Conservation (phyloP, 805 yeast genomes). For the Sugiyamaella chiloensis region DNA sequence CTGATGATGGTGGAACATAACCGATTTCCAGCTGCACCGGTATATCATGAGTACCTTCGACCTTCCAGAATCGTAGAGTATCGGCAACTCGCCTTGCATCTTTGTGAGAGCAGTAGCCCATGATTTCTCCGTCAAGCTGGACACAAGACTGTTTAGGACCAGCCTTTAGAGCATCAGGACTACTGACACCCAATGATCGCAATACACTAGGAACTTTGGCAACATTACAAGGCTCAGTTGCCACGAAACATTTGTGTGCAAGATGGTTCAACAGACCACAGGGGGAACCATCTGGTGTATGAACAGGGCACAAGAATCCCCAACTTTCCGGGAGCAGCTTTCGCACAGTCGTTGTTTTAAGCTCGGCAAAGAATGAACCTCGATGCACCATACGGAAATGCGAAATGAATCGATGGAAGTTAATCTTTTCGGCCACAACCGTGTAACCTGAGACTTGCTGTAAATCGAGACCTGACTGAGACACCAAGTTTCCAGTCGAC, state of each 20-base stretch:
- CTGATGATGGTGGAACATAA: conserved; percentile 89
- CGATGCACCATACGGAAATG: conserved; percentile 99
- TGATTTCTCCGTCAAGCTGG: conserved; percentile 85
- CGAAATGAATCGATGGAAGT: conserved; percentile 94
- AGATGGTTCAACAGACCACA: conserved; percentile 97
- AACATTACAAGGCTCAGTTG: conserved; percentile 74
- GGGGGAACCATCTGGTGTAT: conserved; percentile 99
- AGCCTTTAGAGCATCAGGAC: conserved; percentile 73
- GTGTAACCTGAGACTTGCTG: conserved; percentile 98
- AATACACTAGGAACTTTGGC: conserved; percentile 64
- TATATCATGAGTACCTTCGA: conserved; percentile 70
- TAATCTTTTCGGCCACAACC: conserved; percentile 97
- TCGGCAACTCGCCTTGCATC: conserved; percentile 85
- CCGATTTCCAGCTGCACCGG: conserved; percentile 91
- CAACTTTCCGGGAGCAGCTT: conserved; percentile 95
- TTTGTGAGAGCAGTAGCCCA: conserved; percentile 92
- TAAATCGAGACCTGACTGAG: conserved; percentile 94
- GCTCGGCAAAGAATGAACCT: conserved; percentile 98
- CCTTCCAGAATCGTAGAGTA: conserved; percentile 89
- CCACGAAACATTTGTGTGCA: conserved; percentile 88
- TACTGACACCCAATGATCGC: conserved; percentile 65
- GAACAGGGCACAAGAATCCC: conserved; percentile 99
- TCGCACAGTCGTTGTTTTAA: conserved; percentile 96
- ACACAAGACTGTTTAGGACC: conserved; percentile 88
- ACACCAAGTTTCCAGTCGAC: conserved; percentile 94